Percentiles rank a stretch among this genome's conserved stretches.
These are phyloP conservation scores for Moesziomyces sp. DNA, from an alignment of 1,284 basidiomycete genomes.

Conservation along the genomic window DNA sequence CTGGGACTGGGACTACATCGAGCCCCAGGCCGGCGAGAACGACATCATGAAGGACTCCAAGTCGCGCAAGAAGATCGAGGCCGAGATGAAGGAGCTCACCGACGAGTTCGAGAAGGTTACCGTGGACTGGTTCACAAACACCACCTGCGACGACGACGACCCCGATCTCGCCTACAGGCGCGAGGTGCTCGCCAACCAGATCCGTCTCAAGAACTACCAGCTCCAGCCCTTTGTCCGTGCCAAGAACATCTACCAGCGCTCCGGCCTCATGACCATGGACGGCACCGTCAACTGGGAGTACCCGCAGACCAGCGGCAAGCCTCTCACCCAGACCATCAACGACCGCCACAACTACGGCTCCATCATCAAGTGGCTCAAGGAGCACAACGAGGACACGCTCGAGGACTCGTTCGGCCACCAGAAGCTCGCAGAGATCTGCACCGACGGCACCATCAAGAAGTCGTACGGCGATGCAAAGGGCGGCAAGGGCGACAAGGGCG, in stretches of 20 bases:
- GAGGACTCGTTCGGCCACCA: conserved; percentile 59
- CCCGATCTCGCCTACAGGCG: conserved; percentile 55
- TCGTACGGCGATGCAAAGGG: conserved; percentile 30
- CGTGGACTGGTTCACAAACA: conserved; percentile 55
- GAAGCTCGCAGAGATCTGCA: conserved; percentile 41
- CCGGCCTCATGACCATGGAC: conserved; percentile 60
- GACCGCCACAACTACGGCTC: conserved; percentile 63
- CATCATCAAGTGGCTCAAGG: conserved; percentile 63
- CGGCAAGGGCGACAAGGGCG: conserved; percentile 9
- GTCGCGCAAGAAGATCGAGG: conserved; percentile 55
- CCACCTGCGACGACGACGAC: conserved; percentile 45
- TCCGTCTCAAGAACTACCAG: conserved; percentile 66
- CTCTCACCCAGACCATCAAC: conserved; percentile 53
- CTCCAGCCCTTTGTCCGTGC: conserved; percentile 61
- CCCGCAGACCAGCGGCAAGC: conserved; percentile 59
- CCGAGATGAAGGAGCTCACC: conserved; percentile 58
- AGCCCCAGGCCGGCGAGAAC: conserved; percentile 65
- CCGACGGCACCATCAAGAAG: conserved; percentile 47
- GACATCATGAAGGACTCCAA: conserved; percentile 62
- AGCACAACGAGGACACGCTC: conserved; percentile 65
- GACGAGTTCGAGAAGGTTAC: conserved; percentile 61
- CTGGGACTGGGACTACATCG: conserved; percentile 67
- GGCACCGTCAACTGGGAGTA: conserved; percentile 63
- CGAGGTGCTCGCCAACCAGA: conserved; percentile 61
- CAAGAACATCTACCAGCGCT: conserved; percentile 63